phyloP scores from a whole-genome alignment of 2,329 filamentous ascomycete genomes.

The Rutstroemia sydowiana region DNA sequence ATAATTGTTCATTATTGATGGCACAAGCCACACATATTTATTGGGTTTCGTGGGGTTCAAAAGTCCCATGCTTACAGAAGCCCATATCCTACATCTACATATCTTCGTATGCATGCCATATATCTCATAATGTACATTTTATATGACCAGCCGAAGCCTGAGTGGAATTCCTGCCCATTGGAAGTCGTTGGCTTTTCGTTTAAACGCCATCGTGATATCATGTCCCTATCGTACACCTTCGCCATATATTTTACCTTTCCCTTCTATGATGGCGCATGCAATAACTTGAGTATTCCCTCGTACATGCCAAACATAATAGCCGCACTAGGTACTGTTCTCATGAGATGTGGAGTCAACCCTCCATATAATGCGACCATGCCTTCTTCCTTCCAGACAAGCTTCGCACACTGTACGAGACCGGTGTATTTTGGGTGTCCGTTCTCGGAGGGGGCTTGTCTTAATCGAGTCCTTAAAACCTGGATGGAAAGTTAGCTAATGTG shows the following conservation, averaged over 20 bases:
- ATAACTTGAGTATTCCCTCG: conserved; percentile 31
- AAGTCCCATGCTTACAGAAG: background rate
- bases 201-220: conserved; percentile 17
- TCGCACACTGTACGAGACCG: conserved; percentile 81
- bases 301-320: conserved; percentile 96
- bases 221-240: conserved; percentile 6
- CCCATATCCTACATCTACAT: conserved; percentile 1
- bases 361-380: conserved; percentile 82
- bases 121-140: conserved; percentile 7
- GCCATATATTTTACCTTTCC: too few relatives aligned
- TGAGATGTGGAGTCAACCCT: conserved; percentile 82
- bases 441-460: conserved; percentile 74
- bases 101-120: background rate
- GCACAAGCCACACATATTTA: background rate
- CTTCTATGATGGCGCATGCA: conserved; percentile 26
- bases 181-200: conserved; percentile 12
- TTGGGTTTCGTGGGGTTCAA: background rate
- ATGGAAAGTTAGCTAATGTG: conserved; percentile 5
- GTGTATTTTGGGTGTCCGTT: conserved; percentile 76
- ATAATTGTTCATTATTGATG: background rate
- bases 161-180: conserved; percentile 7
- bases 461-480: conserved; percentile 71
- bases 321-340: conserved; percentile 84
- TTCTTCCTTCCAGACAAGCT: conserved; percentile 80
- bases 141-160: background rate